A percentile compares a stretch with the other conserved stretches of the same genome.
Conservation (phyloP, 768 basidiomycete species). For the Leccinum aurantiacum region DNA sequence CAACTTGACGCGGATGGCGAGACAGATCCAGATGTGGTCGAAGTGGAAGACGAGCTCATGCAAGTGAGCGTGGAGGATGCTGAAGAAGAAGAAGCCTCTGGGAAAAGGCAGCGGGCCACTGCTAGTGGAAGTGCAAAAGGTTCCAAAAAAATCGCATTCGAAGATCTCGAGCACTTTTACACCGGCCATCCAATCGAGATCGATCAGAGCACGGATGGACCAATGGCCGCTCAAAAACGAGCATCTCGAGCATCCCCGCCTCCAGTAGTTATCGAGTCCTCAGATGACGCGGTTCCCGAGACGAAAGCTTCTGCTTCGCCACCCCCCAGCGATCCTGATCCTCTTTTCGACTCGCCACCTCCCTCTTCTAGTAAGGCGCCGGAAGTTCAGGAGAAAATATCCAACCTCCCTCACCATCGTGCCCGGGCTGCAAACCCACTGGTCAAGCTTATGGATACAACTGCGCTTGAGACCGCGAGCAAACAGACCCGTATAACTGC, state of each 20-base stretch:
- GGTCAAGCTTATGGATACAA: slow-evolving; percentile 49
- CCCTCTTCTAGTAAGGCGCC: slow-evolving; percentile 5
- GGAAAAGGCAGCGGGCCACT: slow-evolving; percentile 1
- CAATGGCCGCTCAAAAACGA: slow-evolving; percentile 1
- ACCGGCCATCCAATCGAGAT: slow-evolving; percentile 32
- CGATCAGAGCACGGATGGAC: slow-evolving; percentile 24
- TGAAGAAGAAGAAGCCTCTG: slow-evolving; percentile 12
- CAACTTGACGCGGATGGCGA: slow-evolving; percentile 35
- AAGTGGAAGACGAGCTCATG: slow-evolving; percentile 37
- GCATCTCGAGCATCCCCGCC: slow-evolving; percentile 1
- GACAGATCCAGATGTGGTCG: slow-evolving; percentile 37
- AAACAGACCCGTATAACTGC: slow-evolving; percentile 45
- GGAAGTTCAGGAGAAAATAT: slow-evolving; percentile 6
- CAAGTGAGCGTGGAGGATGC: slow-evolving; percentile 22
- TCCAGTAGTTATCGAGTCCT: background rate
- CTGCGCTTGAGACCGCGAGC: slow-evolving; percentile 21
- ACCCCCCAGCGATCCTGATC: slow-evolving; percentile 16
- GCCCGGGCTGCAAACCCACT: slow-evolving; percentile 51
- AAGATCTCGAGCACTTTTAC: slow-evolving; percentile 34
- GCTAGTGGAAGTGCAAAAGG: slow-evolving; percentile 3
- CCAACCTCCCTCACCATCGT: slow-evolving; percentile 40
- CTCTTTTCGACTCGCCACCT: slow-evolving; percentile 32
- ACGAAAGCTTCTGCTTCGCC: slow-evolving; percentile 15
- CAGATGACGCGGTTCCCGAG: background rate
- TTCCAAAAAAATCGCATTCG: slow-evolving; percentile 20